Percentiles rank a stretch among this genome's conserved stretches.
phyloP scores from a whole-genome alignment of 805 yeast genomes.

The Barnettozyma vustinii region DNA sequence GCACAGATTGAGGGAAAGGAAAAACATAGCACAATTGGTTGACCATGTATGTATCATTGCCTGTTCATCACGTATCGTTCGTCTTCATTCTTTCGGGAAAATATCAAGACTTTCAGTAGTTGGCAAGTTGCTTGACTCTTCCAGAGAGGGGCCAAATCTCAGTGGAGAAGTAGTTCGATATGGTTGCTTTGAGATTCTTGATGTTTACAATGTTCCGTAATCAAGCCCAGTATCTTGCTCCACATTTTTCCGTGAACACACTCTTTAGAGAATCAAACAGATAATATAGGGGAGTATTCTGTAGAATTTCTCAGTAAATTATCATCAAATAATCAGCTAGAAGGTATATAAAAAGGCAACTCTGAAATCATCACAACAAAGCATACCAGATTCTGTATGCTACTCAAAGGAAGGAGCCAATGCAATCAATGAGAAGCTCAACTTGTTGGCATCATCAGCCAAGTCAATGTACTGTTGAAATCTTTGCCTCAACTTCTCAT shows the following conservation, averaged over 20 bases:
- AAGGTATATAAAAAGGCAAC: neutral
- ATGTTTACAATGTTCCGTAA: too few species aligned
- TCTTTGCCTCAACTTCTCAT: slow-evolving; percentile 43
- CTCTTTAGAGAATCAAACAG: neutral
- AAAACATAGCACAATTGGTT: neutral
- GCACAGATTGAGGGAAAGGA: neutral
- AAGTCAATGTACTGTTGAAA: slow-evolving; percentile 63
- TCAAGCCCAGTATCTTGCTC: neutral
- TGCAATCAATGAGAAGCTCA: slow-evolving; percentile 75
- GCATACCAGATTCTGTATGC: neutral
- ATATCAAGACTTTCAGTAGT: neutral
- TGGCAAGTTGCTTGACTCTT: neutral
- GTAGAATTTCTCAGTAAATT: neutral
- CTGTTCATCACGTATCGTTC: neutral
- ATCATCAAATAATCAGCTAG: neutral
- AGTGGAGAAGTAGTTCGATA: neutral
- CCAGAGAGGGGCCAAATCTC: neutral
- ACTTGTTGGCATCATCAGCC: slow-evolving; percentile 52
- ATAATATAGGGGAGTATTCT: neutral
- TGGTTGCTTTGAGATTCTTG: neutral
- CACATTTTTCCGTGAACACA: neutral
- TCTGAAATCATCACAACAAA: too few species aligned
- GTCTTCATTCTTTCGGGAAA: neutral
- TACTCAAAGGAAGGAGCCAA: slow-evolving; percentile 49
- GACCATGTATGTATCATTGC: neutral